Base-by-base conservation (phyloP, 305 asterid genomes). In the Euphrasia arctica region DNA sequence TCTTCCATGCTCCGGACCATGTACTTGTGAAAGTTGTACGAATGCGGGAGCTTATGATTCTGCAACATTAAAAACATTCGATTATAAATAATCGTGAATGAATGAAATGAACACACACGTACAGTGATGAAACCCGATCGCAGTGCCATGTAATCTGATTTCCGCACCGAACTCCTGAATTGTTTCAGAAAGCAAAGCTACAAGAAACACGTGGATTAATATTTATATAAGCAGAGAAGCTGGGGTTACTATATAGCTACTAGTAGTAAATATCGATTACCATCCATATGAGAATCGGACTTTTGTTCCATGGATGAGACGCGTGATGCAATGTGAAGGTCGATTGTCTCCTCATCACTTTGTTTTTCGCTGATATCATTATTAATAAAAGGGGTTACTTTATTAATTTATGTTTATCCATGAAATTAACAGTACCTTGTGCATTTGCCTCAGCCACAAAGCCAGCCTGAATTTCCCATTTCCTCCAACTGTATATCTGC, bases 1-100 rank as follows among this genome's bases (percentile, higher is more conserved):
- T 91, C 98, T 82, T 91, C 98, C 98, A 91, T 91, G 78, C 95
- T 89, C 10, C 98, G 87, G 8, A 89, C 89, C 94, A 91, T 87
- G 54, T 89, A 91, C 60, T 87, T 89, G 69, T 91, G 98, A 68
- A 91, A 89, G 68, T 89, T 85, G 69, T 89, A 89, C 10, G 96
- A 67, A 9, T 41, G 65, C 5, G 94, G 96, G 70, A 91, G 80
- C 59, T 74, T 81, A 81, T 91, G 98, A 73, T 79, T 89, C 98
- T 91, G 92, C 74, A 67, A 31, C 54, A 12, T 41, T 55, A 28
- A 55, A 13, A 43, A 6, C 4, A 47, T 41, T 64, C 65, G 25
- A 9, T 11, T 48, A 48, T 48, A 47, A 2, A 47, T 47, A 48
- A 2, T n/a, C 22, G 4, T 48, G 54, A 27, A 22, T 42, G 9